These are phyloP conservation scores for Penicillium silybi DNA, from an alignment of 495 filamentous ascomycete species.

Conservation along the genomic window DNA sequence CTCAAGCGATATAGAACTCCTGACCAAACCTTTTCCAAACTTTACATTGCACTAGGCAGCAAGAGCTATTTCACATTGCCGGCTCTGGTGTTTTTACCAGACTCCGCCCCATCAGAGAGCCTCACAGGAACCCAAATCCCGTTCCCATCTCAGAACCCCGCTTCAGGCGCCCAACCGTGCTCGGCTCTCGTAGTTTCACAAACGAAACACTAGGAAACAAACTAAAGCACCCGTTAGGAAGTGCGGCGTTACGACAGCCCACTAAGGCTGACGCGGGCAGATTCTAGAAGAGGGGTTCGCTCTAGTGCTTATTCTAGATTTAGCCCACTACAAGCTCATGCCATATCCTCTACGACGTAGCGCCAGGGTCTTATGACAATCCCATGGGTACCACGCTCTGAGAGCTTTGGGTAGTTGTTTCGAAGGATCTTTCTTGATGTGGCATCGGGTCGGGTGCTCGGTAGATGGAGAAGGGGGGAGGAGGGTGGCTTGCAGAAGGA, in stretches of 20 bases:
- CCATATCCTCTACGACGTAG: background rate
- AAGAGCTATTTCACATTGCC: background rate
- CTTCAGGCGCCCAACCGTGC: background rate
- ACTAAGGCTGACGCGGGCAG: slow-evolving; percentile 14
- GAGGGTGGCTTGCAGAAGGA: slow-evolving; percentile 6
- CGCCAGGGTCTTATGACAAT: background rate
- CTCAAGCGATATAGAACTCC: background rate
- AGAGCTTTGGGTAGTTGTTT: background rate
- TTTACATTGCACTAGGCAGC: background rate
- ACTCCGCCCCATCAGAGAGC: background rate
- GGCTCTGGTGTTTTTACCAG: background rate
- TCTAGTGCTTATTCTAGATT: slow-evolving; percentile 16
- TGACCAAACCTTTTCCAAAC: background rate
- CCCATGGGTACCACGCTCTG: background rate
- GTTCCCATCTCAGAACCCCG: background rate
- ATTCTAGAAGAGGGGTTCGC: slow-evolving; percentile 13
- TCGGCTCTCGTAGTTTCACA: background rate
- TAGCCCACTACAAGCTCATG: background rate
- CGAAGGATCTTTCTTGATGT: background rate
- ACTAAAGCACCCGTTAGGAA: background rate
- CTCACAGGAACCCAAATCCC: background rate
- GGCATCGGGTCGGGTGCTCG: background rate
- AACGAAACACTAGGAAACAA: background rate
- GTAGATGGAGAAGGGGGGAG: slow-evolving; percentile 1
- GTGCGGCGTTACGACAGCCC: background rate